A percentile compares a stretch with the other conserved stretches of the same genome.
Conservation (phyloP, 176 grass and related monocot species). For the Alopecurus myosuroides region DNA sequence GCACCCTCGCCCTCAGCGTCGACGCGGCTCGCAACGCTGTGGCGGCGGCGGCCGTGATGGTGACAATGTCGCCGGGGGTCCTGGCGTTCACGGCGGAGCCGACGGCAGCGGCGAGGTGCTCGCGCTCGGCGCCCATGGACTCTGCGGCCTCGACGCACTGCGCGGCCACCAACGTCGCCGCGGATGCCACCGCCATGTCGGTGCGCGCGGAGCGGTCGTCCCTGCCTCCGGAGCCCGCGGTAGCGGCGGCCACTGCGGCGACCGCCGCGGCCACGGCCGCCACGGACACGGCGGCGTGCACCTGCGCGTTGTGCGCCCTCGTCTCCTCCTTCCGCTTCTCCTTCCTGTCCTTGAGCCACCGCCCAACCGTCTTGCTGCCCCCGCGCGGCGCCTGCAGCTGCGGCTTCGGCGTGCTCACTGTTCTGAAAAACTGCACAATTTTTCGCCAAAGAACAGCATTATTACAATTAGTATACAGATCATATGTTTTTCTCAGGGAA, state of each 20-base stretch:
- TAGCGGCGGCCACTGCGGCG: conserved; percentile 67
- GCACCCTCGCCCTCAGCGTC: conserved; percentile 69
- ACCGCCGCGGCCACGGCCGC: conserved; percentile 77
- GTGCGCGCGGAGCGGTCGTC: conserved; percentile 65
- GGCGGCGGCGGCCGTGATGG: conserved; percentile 87
- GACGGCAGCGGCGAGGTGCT: conserved; percentile 61
- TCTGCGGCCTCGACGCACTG: conserved; percentile 89
- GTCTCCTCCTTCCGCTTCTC: conserved; percentile 87
- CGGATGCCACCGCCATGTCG: conserved; percentile 75
- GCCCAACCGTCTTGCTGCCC: conserved; percentile 77
- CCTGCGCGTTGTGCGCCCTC: conserved; percentile 85
- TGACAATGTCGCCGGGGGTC: conserved; percentile 67
- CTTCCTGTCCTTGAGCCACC: conserved; percentile 87
- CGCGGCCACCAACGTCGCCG: conserved; percentile 88
- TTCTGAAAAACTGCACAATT: conserved; percentile 56
- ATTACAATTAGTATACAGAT: neutral
- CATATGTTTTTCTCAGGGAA: too few relatives aligned
- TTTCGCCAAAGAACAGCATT: neutral
- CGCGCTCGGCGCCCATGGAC: conserved; percentile 78
- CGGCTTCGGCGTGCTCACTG: conserved; percentile 55
- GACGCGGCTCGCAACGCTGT: conserved; percentile 82
- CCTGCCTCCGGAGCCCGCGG: conserved; percentile 39
- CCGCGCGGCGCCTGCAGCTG: conserved; percentile 40
- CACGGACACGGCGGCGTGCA: conserved; percentile 76
- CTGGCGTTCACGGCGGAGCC: conserved; percentile 75